Base-by-base conservation (phyloP, 306 rosid genomes). In the Quercus agrifolia region DNA sequence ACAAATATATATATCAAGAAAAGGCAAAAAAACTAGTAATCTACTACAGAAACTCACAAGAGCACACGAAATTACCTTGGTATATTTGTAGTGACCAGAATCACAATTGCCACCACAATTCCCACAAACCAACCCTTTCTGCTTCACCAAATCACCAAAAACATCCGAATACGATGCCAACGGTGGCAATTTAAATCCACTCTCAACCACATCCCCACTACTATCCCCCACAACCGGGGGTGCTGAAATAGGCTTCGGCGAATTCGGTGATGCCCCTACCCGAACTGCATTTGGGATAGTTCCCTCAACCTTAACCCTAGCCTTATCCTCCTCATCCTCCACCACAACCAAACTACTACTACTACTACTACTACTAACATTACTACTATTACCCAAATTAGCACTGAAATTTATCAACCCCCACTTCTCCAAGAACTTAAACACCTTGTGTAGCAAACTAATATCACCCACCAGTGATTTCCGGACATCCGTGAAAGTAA, bases 381-480 rank as follows among this genome's bases (percentile, higher is more conserved):
- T 12, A 49, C n/a, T 82, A 17, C 31, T 61, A 27, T 52, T 84
- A 19, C 59, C 75, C 23, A 82, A 71, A 75, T 88, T 38, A 7
- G 85, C 90, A 62, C 82, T 74, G 63, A 91, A 91, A 86, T 95
- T 95, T 64, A 93, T 86, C 88, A 95, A 79, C 3, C 98, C 98
- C 91, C 97, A 91, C 10, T 78, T 81, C 69, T 95, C 94, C 80
- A 93, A 71, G 76, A 86, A 90, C n/a, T 27, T 33, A 81, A 95
- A 95, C 3, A 90, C 96, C 92, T 91, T 95, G 81, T 61, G 87
- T 20, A 95, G 90, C 83, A 90, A 80, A 21, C 85, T 81, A 81
- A 91, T 91, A 83, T 95, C 99, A 6, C 98, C 99, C 18, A 95
- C 98, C 55, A 95, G 82, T 1, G 96, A 92, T 69, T 91, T 95